Conservation (phyloP, 345 rosid species). For the Syzygium oleosum region DNA sequence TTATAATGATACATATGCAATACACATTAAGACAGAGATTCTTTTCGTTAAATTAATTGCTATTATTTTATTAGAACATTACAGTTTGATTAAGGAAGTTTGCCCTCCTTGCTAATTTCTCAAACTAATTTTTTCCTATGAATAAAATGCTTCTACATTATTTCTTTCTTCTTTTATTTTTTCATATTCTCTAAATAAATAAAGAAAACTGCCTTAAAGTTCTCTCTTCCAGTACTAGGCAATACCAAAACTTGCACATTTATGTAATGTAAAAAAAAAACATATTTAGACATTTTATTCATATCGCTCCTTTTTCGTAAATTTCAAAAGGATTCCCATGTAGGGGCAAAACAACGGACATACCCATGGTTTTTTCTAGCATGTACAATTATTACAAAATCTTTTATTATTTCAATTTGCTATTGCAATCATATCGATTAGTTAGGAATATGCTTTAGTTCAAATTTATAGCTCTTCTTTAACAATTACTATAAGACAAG, state of each 20-base stretch:
- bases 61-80: background rate
- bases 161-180: background rate
- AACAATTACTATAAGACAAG: no score
- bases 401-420: background rate
- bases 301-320: background rate
- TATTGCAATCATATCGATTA: no score
- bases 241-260: background rate
- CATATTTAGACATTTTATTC: background rate
- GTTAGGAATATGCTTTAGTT: no score
- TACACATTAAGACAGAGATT: no score
- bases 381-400: background rate
- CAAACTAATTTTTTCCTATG: background rate
- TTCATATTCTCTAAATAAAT: background rate
- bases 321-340: background rate
- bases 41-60: background rate
- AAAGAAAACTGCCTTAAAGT: background rate
- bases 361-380: background rate
- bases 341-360: fast-evolving
- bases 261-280: background rate
- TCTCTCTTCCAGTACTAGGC: background rate
- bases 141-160: background rate
- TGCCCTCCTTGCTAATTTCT: background rate
- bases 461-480: no score
- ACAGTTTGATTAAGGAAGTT: background rate
- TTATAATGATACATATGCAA: background rate